Conservation (phyloP, 768 basidiomycete genomes). For the Pleurotus sapidus region DNA sequence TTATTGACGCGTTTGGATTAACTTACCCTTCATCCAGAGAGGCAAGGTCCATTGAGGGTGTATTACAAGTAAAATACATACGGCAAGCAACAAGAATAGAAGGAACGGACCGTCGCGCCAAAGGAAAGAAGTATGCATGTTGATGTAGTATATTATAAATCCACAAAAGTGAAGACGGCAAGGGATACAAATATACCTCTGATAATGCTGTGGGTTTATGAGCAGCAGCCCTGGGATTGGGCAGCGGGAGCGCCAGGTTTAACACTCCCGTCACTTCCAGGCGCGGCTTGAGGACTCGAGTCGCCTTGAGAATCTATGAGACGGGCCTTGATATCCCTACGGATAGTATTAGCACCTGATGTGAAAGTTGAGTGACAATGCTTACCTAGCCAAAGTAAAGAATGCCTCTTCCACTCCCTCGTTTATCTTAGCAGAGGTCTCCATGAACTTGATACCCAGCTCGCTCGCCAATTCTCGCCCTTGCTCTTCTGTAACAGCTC, state of each 20-base stretch:
- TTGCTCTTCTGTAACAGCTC: slow-evolving; percentile 87
- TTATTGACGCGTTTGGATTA: neutral
- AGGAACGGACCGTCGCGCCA: neutral
- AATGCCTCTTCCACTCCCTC: slow-evolving; percentile 99
- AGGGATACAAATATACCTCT: neutral
- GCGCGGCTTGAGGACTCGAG: slow-evolving; percentile 35
- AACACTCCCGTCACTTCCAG: slow-evolving; percentile 54
- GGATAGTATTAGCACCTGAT: neutral
- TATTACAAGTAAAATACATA: slow-evolving; percentile 7
- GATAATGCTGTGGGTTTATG: neutral
- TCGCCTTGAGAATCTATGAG: slow-evolving; percentile 93
- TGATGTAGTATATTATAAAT: slow-evolving; percentile 4
- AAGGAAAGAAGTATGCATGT: neutral
- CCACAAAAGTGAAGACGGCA: neutral
- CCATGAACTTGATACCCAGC: slow-evolving; percentile 95
- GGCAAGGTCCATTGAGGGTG: neutral
- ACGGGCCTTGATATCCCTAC: slow-evolving; percentile 94
- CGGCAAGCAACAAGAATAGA: slow-evolving; percentile 2
- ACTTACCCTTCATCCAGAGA: neutral
- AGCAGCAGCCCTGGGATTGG: slow-evolving; percentile 22
- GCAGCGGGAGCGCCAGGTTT: slow-evolving; percentile 60
- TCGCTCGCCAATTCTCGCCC: slow-evolving; percentile 91
- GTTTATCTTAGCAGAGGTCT: slow-evolving; percentile 96
- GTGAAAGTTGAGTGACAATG: slow-evolving; percentile 9
- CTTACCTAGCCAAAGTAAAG: slow-evolving; percentile 92